phyloP scores from a whole-genome alignment of 163 green algal genomes.

The Prototheca wickerhamii region DNA sequence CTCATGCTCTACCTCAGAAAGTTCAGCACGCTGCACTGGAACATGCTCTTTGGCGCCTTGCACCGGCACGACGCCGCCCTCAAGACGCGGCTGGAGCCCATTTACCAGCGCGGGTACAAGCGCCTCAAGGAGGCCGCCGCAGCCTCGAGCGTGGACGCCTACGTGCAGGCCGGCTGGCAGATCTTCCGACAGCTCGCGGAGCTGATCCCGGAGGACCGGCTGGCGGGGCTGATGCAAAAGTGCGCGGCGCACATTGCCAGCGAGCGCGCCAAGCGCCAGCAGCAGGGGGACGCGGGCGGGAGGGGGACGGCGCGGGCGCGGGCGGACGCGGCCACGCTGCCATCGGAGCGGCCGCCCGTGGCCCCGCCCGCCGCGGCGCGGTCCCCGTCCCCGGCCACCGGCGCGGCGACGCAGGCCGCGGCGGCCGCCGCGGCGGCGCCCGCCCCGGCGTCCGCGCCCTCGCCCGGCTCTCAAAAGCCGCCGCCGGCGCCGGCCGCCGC shows the following conservation, averaged over 20 bases:
- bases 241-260: background rate
- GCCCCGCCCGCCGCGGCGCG: too few relatives aligned
- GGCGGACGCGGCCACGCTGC: background rate
- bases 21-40: background rate
- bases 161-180: background rate
- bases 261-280: background rate
- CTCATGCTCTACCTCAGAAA: background rate
- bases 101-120: background rate
- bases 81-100: background rate
- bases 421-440: too few relatives aligned
- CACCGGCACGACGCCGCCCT: background rate
- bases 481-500: too few relatives aligned
- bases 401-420: too few relatives aligned
- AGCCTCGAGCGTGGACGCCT: background rate
- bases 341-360: too few relatives aligned
- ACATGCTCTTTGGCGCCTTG: slow-evolving; percentile 1
- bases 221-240: background rate
- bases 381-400: too few relatives aligned
- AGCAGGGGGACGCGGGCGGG: background rate
- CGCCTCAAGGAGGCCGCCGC: background rate
- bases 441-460: too few relatives aligned
- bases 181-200: background rate
- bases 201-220: background rate
- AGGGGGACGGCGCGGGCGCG: background rate
- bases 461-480: background rate